Percentiles rank a stretch among this genome's conserved stretches.
Conservation (phyloP, 495 filamentous ascomycete genomes). For the Lophiostoma macrostomum region DNA sequence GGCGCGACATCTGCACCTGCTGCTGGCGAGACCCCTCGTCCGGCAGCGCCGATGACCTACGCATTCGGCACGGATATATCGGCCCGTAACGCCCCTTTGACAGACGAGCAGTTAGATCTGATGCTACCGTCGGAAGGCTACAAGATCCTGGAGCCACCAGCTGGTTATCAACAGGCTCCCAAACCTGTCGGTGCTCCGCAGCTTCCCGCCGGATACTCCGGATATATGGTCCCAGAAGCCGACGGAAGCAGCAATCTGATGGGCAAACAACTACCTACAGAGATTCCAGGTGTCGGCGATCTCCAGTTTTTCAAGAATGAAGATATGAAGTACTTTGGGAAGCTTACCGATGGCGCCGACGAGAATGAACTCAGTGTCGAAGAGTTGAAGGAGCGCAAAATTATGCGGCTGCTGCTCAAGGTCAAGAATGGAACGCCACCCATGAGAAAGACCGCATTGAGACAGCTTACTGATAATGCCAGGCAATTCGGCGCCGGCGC, state of each 20-base stretch:
- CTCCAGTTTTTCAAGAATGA: conserved; percentile 98
- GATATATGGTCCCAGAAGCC: conserved; percentile 98
- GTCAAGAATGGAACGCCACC: conserved; percentile 99
- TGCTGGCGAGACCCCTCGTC: conserved; percentile 77
- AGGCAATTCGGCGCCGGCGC: conserved; percentile 93
- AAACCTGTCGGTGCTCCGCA: conserved; percentile 76
- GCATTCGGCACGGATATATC: conserved; percentile 79
- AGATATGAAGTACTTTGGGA: conserved; percentile 99
- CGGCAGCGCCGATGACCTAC: conserved; percentile 58
- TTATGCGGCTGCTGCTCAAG: conserved; percentile 94
- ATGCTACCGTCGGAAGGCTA: conserved; percentile 92
- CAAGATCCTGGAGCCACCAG: conserved; percentile 87
- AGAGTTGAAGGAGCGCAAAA: conserved; percentile 96
- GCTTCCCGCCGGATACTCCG: conserved; percentile 61
- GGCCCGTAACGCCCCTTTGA: conserved; percentile 72
- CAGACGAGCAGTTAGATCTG: conserved; percentile 90
- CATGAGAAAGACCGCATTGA: conserved; percentile 98
- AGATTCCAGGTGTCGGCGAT: conserved; percentile 96
- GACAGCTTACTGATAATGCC: conserved; percentile 96
- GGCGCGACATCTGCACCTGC: conserved; percentile 80
- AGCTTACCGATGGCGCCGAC: conserved; percentile 91
- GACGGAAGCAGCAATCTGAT: conserved; percentile 69
- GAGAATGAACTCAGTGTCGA: conserved; percentile 90
- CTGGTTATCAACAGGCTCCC: conserved; percentile 86
- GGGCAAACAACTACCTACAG: conserved; percentile 90